Conservation (phyloP, 23 red algal genomes). For the Gracilariopsis chorda region DNA sequence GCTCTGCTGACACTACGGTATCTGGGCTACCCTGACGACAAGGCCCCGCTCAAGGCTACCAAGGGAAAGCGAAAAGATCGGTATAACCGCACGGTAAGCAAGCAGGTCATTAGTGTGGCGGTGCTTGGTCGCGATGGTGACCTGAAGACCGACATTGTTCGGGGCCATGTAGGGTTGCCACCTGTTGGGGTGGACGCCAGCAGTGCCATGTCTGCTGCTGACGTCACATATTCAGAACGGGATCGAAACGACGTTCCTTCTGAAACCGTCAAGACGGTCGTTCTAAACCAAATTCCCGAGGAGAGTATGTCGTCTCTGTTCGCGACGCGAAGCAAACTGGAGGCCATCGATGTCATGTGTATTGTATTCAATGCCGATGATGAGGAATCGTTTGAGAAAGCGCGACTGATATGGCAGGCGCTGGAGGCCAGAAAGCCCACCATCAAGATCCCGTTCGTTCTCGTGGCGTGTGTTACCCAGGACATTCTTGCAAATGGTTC, state of each 20-base stretch:
- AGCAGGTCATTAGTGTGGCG: slow-evolving; percentile 62
- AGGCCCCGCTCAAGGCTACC: slow-evolving; percentile 54
- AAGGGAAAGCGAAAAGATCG: slow-evolving; percentile 75
- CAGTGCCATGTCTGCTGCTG: slow-evolving; percentile 14
- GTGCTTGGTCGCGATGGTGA: slow-evolving; percentile 66
- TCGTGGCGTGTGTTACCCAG: slow-evolving; percentile 41
- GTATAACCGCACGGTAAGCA: slow-evolving; percentile 31
- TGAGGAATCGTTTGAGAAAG: slow-evolving; percentile 60
- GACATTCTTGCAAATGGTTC: not conserved
- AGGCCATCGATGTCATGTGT: slow-evolving; percentile 72
- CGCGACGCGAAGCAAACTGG: slow-evolving; percentile 44
- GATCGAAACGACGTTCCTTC: not conserved
- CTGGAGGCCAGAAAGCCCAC: slow-evolving; percentile 42
- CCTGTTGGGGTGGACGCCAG: not conserved
- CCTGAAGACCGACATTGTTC: slow-evolving; percentile 80
- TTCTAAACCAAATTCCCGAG: slow-evolving; percentile 60
- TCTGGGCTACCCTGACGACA: slow-evolving; percentile 67
- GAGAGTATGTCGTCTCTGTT: slow-evolving; percentile 2
- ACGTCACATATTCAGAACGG: slow-evolving; percentile 4
- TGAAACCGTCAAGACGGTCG: slow-evolving; percentile 37
- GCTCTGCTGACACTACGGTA: slow-evolving; percentile 71
- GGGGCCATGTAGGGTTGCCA: slow-evolving; percentile 62
- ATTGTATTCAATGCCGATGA: slow-evolving; percentile 65
- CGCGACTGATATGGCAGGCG: slow-evolving; percentile 55
- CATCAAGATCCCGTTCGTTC: slow-evolving; percentile 49